Evolutionary conservation across 305 asterid species (phyloP), one percentile per base, ranked within the genome.

Genomic region (Petunia hybrid): DNA sequence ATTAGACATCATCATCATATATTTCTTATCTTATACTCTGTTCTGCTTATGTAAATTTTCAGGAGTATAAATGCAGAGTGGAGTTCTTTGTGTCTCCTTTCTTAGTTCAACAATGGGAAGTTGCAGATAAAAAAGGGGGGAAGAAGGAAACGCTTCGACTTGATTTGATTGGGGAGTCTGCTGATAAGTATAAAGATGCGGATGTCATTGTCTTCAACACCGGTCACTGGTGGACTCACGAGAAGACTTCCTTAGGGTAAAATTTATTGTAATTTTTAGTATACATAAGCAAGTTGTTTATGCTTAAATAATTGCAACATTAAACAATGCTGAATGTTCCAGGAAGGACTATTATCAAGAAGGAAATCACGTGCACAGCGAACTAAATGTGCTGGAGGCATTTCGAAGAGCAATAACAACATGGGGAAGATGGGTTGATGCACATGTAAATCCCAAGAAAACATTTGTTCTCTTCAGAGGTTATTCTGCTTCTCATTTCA

Each of bases 211-310:
- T 90, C 74, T 92, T 92, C 87, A 92, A 92, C 88, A 91, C 97
- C 0, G 97, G 95, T 31, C 95, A 92, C 60, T 92, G 97, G 97
- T 92, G 97, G 97, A 92, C 97, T 77, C 97, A 92, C 78, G 96
- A 91, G 78, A 92, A 91, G 81, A 91, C 94, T 64, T 84, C 96
- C n/a, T 68, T 76, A 64, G 97, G 97, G 96, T 92, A 89, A 84
- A 71, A 43, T 4, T 5, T 38, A 10, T 14, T 51, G 41, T 45
- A 3, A 16, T 38, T 1, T 48, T 48, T 7, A 51, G 46, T 43
- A n/a, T 14, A 31, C 59, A 36, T 63, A 46, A n/a, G 14, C 55
- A 1, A n/a, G 60, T 0, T 6, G 10, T 42, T 46, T 35, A 61
- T 35, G 38, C 75, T 46, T 56, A 1, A 12, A 35, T 10, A 45